Conservation (phyloP, 192 early-diverging fungal species). For the Entrophospora sp. region DNA sequence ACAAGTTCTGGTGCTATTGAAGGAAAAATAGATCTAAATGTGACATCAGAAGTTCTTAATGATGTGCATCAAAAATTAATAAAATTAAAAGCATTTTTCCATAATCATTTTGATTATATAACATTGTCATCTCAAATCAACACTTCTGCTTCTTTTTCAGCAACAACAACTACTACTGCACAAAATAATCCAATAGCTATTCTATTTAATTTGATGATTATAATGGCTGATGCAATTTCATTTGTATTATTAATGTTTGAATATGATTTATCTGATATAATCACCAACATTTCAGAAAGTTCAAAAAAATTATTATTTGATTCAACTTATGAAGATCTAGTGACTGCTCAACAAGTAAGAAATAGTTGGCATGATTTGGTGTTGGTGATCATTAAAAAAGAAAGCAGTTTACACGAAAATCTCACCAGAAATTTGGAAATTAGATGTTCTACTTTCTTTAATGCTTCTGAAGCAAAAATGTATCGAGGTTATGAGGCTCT, state of each 20-base stretch:
- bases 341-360: neutral
- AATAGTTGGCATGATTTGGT: constrained; percentile 19
- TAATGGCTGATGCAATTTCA: constrained; percentile 3
- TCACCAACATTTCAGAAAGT: neutral
- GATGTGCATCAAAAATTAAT: no score
- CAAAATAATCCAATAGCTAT: neutral
- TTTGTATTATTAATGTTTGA: constrained; percentile 13
- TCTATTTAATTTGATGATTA: constrained; percentile 10
- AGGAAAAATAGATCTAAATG: no score
- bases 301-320: neutral
- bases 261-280: constrained; percentile 12
- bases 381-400: constrained; percentile 14
- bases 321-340: neutral
- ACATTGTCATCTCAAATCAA: no score
- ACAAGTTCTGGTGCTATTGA: no score
- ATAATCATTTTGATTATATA: no score
- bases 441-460: constrained; percentile 14
- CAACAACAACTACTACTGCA: no score
- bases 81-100: no score
- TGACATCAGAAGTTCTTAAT: no score
- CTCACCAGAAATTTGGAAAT: constrained; percentile 10
- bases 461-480: constrained; percentile 11
- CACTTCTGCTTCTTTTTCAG: no score
- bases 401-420: constrained; percentile 16
- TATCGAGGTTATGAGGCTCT: constrained; percentile 16